Percentiles rank a stretch among this genome's conserved stretches.
phyloP scores from a whole-genome alignment of 176 grass and related monocot genomes.

The Avena insularis region DNA sequence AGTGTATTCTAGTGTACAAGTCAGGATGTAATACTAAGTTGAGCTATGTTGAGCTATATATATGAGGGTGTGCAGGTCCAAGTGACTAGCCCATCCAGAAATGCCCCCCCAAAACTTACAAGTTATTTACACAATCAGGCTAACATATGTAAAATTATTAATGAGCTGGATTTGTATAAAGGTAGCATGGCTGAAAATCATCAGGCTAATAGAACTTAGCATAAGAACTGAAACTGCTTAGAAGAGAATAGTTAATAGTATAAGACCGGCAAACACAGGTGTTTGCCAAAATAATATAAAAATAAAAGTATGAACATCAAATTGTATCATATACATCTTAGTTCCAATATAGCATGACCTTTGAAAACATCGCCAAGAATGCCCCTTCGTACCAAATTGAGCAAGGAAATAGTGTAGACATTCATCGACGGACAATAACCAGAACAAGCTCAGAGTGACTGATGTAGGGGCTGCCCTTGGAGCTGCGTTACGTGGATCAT shows the following conservation, averaged over 20 bases:
- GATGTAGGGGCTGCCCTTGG: constrained; percentile 34
- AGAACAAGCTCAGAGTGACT: constrained; percentile 38
- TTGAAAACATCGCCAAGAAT: constrained; percentile 41
- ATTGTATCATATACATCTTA: constrained; percentile 34
- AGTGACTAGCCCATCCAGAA: too few species aligned
- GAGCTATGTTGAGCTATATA: too few species aligned
- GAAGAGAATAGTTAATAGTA: neutral
- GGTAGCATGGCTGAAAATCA: neutral
- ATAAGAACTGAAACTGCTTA: neutral
- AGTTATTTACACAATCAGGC: too few species aligned
- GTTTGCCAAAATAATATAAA: neutral
- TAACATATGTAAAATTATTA: neutral
- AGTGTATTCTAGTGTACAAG: too few species aligned
- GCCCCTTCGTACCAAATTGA: constrained; percentile 36
- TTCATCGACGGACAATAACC: neutral
- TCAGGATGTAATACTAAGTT: too few species aligned
- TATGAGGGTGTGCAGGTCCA: too few species aligned
- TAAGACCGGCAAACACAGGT: neutral
- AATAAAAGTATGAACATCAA: constrained; percentile 26
- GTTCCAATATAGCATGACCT: constrained; percentile 27
- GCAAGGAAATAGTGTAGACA: constrained; percentile 28
- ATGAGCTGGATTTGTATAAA: neutral
- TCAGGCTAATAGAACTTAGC: neutral
- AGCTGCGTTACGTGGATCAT: constrained; percentile 49
- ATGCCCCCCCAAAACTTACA: too few species aligned